Base-by-base conservation (phyloP, 345 rosid genomes). In the Hypericum perforatum region DNA sequence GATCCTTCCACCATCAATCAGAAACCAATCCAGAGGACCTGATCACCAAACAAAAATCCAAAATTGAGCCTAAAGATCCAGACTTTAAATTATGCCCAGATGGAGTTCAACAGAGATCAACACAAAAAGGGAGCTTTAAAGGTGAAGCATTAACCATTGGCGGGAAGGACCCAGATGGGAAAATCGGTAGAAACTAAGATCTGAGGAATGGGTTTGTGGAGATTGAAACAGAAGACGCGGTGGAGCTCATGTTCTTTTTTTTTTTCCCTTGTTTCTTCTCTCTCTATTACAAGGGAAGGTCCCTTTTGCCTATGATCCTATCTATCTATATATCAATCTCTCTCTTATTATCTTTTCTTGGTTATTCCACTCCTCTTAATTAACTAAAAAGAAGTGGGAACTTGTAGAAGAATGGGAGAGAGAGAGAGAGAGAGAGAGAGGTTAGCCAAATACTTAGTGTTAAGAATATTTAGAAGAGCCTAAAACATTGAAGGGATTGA, bases 181-280 rank as follows among this genome's bases (percentile, higher is more conserved):
- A 77, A 78, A 63, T 70, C 32, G 73, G 68, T 73, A 60, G 68
- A 69, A 73, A 40, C 68, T 80, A 90, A 86, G 97, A 90, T 90
- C 95, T 80, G 74, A 74, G 62, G 57, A 72, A 72, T 65, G 68
- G 65, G 68, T 77, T 57, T 53, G 65, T 61, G 60, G 73, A 66
- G 74, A 78, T 63, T 74, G 68, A 77, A 78, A 76, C 71, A 81
- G 74, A 71, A 70, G 75, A 77, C 65, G 70, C 49, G 43, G 71
- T 71, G n/a, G n/a, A n/a, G 75, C 69, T 79, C 76, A 75, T 77
- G 64, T 70, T 58, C 46, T 58, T 37, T 63, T 48, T 64, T 63
- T n/a, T n/a, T n/a, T n/a, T n/a, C n/a, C n/a, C n/a, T n/a, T n/a
- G n/a, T 53, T 22, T 66, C 32, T 22, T 22, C 49, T 63, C 29